Evolutionary conservation across 176 grass and related monocot genomes (phyloP).

Genomic region (Luzula sylvatica): DNA sequence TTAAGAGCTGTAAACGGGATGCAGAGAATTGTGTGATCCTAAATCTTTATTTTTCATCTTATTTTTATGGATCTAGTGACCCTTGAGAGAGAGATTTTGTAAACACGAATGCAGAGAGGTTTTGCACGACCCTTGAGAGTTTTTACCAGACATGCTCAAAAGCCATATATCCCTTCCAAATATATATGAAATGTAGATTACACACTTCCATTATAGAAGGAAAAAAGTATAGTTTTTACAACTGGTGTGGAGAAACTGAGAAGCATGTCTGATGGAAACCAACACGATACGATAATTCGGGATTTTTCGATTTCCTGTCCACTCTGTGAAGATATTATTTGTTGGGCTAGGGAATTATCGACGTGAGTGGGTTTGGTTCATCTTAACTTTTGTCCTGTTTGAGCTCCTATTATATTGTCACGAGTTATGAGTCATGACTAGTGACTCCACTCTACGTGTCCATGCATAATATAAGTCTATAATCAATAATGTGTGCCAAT

Average conservation of each 20-base stretch:
- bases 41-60: not conserved
- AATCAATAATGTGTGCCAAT: too few relatives aligned
- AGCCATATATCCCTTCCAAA: not conserved
- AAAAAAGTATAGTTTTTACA: constrained; percentile 5
- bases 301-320: too few relatives aligned
- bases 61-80: not conserved
- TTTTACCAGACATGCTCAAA: too few relatives aligned
- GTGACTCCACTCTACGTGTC: not conserved
- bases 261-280: not conserved
- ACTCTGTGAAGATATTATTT: too few relatives aligned
- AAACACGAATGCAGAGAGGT: too few relatives aligned
- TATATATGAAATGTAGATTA: not conserved
- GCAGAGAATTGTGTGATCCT: not conserved
- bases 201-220: not conserved
- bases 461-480: not conserved
- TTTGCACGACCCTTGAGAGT: too few relatives aligned
- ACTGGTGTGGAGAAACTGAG: too few relatives aligned
- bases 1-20: too few relatives aligned
- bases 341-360: not conserved
- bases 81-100: too few relatives aligned
- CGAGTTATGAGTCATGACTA: not conserved
- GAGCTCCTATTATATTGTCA: not conserved
- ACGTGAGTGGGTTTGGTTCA: not conserved
- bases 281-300: too few relatives aligned
- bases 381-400: not conserved